Evolutionary conservation across 805 yeast genomes (phyloP).

Genomic region (Dipodascopsis uninucleata): DNA sequence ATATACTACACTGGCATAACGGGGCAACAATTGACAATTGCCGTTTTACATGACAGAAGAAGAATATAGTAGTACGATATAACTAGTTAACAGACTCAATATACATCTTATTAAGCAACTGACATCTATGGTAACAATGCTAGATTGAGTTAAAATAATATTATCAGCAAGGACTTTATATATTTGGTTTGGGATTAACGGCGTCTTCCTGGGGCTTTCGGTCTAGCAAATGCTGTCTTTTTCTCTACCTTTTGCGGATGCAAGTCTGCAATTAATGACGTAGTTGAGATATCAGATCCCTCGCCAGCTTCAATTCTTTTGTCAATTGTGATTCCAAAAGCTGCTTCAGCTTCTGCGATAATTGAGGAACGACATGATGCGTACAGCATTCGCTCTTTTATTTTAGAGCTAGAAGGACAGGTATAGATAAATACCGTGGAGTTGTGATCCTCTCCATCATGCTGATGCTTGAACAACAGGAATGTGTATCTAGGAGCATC

Average conservation of each 20-base stretch:
- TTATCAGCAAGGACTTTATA: no score
- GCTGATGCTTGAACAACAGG: conserved; percentile 34
- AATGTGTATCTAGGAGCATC: conserved; percentile 59
- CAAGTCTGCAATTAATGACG: conserved; percentile 18
- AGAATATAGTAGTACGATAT: neutral
- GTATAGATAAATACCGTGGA: conserved; percentile 61
- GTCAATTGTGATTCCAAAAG: conserved; percentile 22
- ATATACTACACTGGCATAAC: no score
- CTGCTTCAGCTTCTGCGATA: conserved; percentile 30
- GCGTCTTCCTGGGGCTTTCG: conserved; percentile 28
- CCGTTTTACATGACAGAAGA: neutral
- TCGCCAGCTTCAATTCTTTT: conserved; percentile 32
- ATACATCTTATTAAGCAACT: neutral
- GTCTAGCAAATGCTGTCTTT: conserved; percentile 21
- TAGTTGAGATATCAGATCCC: conserved; percentile 28
- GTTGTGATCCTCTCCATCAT: conserved; percentile 39
- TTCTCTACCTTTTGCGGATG: conserved; percentile 18
- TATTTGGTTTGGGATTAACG: conserved; percentile 7
- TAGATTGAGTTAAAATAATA: no score
- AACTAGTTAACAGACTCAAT: neutral
- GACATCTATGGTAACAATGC: no score
- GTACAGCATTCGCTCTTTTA: conserved; percentile 86
- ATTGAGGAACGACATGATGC: conserved; percentile 62
- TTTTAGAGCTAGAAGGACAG: conserved; percentile 87
- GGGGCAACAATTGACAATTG: no score